These are phyloP conservation scores for Zygoascus biomembranicola DNA, from an alignment of 805 yeast genomes.

Conservation along the genomic window DNA sequence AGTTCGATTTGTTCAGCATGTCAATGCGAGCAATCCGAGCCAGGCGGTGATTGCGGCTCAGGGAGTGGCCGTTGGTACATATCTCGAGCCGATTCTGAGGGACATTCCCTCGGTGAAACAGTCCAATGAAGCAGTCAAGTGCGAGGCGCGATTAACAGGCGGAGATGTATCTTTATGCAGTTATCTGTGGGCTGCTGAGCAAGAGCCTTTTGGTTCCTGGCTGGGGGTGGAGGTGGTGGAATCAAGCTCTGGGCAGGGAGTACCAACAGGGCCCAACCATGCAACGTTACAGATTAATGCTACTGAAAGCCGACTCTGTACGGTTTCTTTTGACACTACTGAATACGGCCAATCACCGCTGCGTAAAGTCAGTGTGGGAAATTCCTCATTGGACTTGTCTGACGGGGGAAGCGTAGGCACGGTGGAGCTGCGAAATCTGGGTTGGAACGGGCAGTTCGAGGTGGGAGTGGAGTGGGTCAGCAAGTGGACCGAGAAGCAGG, in stretches of 20 bases:
- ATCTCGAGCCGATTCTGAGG: conserved; percentile 31
- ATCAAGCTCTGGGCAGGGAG: not conserved
- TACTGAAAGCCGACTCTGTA: conserved; percentile 57
- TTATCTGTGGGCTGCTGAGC: not conserved
- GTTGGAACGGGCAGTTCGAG: conserved; percentile 46
- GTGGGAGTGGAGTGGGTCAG: conserved; percentile 24
- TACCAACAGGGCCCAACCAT: conserved; percentile 25
- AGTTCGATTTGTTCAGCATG: conserved; percentile 56
- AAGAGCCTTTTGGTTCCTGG: not conserved
- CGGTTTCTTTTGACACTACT: conserved; percentile 45
- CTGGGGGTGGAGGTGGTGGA: not conserved
- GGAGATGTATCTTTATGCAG: not conserved
- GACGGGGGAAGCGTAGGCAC: not conserved
- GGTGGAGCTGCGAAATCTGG: conserved; percentile 48
- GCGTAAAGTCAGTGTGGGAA: conserved; percentile 27
- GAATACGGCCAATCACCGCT: conserved; percentile 46
- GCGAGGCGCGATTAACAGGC: not conserved
- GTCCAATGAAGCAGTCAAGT: conserved; percentile 25
- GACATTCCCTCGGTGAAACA: conserved; percentile 60
- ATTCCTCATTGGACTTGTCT: not conserved
- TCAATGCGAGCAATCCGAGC: conserved; percentile 35
- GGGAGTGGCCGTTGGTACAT: conserved; percentile 39
- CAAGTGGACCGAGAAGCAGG: not conserved
- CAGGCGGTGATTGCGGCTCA: conserved; percentile 39
- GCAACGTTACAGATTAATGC: conserved; percentile 55